Evolutionary conservation across 768 basidiomycete genomes (phyloP).

Genomic region (Suillus paluster): DNA sequence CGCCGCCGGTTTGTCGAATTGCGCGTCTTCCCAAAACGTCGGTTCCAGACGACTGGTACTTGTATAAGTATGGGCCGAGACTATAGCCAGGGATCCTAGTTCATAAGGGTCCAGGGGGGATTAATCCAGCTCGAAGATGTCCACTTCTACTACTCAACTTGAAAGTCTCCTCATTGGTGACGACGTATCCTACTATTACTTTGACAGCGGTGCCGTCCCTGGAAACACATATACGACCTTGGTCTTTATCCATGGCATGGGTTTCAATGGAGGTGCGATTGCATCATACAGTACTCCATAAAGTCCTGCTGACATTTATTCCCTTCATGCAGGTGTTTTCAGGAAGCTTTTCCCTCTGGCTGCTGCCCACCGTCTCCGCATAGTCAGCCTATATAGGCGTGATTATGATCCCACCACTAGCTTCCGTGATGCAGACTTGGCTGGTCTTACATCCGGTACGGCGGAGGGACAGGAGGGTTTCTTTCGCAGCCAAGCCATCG

Average conservation of each 20-base stretch:
- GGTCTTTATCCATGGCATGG: slow-evolving; percentile 13
- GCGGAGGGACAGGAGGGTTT: slow-evolving; percentile 1
- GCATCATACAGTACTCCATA: no score
- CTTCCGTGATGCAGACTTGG: slow-evolving; percentile 15
- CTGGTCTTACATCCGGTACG: background rate
- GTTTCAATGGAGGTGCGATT: slow-evolving; percentile 11
- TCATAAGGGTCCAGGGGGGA: no score
- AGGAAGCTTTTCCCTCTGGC: slow-evolving; percentile 26
- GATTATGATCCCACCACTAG: slow-evolving; percentile 30
- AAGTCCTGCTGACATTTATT: no score
- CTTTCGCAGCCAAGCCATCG: slow-evolving; percentile 5
- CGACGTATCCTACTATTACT: background rate
- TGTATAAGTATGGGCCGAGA: no score
- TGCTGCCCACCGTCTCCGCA: slow-evolving; percentile 20
- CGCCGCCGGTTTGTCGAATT: no score
- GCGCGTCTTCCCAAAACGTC: background rate
- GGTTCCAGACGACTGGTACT: no score
- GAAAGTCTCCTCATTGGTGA: background rate
- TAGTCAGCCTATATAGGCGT: slow-evolving; percentile 28
- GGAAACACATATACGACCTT: slow-evolving; percentile 6
- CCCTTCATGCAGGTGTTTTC: slow-evolving; percentile 4
- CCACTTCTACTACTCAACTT: no score
- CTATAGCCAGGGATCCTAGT: no score
- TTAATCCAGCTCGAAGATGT: no score
- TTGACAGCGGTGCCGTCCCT: background rate